Evolutionary conservation across 495 filamentous ascomycete species (phyloP), one percentile per base, ranked within the genome.

Genomic region (Penicillium dipodomyicola): DNA sequence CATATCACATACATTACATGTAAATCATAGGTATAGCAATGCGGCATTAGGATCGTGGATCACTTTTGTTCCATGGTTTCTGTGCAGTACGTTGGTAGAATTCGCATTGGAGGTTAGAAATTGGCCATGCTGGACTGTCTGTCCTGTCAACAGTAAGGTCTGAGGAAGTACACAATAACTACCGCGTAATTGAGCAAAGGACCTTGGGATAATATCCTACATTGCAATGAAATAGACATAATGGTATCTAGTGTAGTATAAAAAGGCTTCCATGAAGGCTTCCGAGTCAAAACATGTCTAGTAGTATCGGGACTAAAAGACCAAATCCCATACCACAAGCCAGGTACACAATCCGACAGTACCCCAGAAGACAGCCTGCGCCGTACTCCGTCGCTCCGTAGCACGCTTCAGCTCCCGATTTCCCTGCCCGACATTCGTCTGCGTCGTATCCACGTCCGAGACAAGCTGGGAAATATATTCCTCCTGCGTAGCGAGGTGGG

Each of bases 401-500:
- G 92, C 93, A 64, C 87, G 84, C 72, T 93, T 96, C 40, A 99
- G 76, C 73, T 97, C 87, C 68, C 87, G 89, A 68, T 97, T 99
- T 9, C 94, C 94, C 33, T 84, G 83, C 3, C 88, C 88, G 39
- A 99, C 82, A 65, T 97, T 96, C 69, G 92, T 89, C 27, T 84
- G 78, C 9, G 92, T 96, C 12, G 81, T 74, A 40, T 85, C 80
- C 1, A 90, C 90, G 60, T 99, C 95, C 45, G 85, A 77, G n/a
- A 96, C 89, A 17, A 99, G 75, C 61, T 92, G 89, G 49, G 89
- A 86, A 56, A 99, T 92, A 58, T 91, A 86, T 47, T 87, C 90
- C 42, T 89, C 87, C 63, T 99, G 94, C 3, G 85, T 84, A 20
- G 86, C 79, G 1, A 99, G 84, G 58, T 97, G 95, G 49, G 81